Conservation (phyloP, 163 green algal species). For the Picocystis sp. region DNA sequence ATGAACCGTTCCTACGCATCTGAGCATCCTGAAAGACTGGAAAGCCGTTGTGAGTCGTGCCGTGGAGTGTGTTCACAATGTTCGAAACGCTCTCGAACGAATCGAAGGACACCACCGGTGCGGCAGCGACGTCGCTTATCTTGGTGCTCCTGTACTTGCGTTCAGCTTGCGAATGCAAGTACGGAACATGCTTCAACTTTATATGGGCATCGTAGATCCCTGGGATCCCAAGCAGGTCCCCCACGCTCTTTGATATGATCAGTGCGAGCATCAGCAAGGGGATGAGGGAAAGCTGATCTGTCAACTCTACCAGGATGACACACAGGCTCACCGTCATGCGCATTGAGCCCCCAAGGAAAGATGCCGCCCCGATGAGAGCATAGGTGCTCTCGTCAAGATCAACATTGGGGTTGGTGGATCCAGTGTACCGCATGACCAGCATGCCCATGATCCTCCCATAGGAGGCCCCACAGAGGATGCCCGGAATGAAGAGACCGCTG, state of each 20-base stretch:
- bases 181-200: constrained; percentile 40
- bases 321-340: constrained; percentile 60
- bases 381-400: constrained; percentile 68
- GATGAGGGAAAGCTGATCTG: constrained; percentile 58
- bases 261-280: constrained; percentile 70
- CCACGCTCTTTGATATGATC: constrained; percentile 48
- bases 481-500: constrained; percentile 59
- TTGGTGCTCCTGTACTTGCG: constrained; percentile 13
- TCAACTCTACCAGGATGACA: constrained; percentile 72
- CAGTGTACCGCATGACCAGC: constrained; percentile 22
- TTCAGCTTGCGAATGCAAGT: constrained; percentile 47
- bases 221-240: not conserved
- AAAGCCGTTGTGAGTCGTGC: constrained; percentile 50
- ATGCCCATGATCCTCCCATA: constrained; percentile 60
- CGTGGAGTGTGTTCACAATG: constrained; percentile 30
- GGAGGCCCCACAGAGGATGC: constrained; percentile 49
- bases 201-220: constrained; percentile 58
- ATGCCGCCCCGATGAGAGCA: constrained; percentile 59
- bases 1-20: constrained; percentile 32
- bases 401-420: constrained; percentile 14
- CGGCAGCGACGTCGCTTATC: constrained; percentile 7
- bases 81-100: constrained; percentile 41
- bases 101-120: constrained; percentile 31
- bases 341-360: constrained; percentile 59
- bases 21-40: constrained; percentile 36